Evolutionary conservation across 1,284 basidiomycete species (phyloP), one percentile per base, ranked within the genome.

Genomic region (Papiliotrema terrestris): DNA sequence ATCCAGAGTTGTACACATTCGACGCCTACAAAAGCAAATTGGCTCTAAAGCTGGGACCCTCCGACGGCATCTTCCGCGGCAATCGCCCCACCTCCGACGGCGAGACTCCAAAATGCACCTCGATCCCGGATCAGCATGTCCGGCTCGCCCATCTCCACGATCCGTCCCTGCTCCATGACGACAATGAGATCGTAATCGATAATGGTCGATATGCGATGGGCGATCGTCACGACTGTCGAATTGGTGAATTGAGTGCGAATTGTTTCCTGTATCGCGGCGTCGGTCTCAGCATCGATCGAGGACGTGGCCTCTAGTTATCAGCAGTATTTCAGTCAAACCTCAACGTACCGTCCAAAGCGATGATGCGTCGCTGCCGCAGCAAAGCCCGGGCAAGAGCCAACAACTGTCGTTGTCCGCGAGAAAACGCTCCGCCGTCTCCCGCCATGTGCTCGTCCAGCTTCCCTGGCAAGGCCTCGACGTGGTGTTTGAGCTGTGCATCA

Each of bases 351-450:
- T 81, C 80, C 19, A 80, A 63, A 38, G 80, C 69, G n/a, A 81
- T 67, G 49, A 81, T 76, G 26, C 70, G 63, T 22, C 63, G 59
- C 35, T 71, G 66, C 17, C 63, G 60, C 8, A 69, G 71, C 46
- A 81, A 68, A 5, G 78, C 79, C 15, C 80, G 72, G 1, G 80
- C 80, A 11, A 81, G 68, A 2, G 79, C 78, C 0, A 81, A 66
- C 2, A 81, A 72, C 60, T 81, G 80, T 11, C 78, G 68, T 59
- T 81, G 79, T 11, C 78, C 79, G 0, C 77, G 47, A 6, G 58
- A 85, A 53, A 80, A 76, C 60, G 85, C 52, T 11, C 57, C 58
- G 19, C 65, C 66, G 19, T 78, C 78, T 51, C 78, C 77, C 37
- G 72, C 70, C 8, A 81, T 77, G 8, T 62, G 45, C 54, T 75